These are phyloP conservation scores for Lasiodiplodia sp. DNA, from an alignment of 2,329 filamentous ascomycete species.

Conservation along the genomic window DNA sequence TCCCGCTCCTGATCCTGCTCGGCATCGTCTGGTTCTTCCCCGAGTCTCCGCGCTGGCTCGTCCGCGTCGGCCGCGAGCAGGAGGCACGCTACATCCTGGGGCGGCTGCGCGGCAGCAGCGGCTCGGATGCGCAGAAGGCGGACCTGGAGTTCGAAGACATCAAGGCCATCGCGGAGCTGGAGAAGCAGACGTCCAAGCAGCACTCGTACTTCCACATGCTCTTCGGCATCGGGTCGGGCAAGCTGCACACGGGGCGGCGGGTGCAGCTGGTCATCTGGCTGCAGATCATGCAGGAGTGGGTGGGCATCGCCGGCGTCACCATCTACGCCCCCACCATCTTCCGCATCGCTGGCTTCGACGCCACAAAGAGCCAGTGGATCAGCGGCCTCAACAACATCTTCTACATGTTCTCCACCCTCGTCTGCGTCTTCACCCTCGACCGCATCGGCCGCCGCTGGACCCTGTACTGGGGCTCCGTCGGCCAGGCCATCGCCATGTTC, in stretches of 20 bases:
- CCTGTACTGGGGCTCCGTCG: slow-evolving; percentile 71
- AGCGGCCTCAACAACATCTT: slow-evolving; percentile 58
- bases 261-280: slow-evolving; percentile 76
- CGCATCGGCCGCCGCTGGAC: slow-evolving; percentile 74
- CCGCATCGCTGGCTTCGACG: slow-evolving; percentile 70
- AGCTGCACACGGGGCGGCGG: slow-evolving; percentile 71
- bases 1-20: slow-evolving; percentile 67
- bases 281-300: slow-evolving; percentile 75
- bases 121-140: slow-evolving; percentile 58
- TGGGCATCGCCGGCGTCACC: slow-evolving; percentile 73
- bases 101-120: slow-evolving; percentile 67
- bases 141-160: slow-evolving; percentile 75
- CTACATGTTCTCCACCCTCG: slow-evolving; percentile 69
- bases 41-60: slow-evolving; percentile 72
- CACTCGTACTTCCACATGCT: slow-evolving; percentile 72
- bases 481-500: slow-evolving; percentile 72
- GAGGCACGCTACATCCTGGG: slow-evolving; percentile 72
- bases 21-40: slow-evolving; percentile 70
- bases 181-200: slow-evolving; percentile 57
- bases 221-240: slow-evolving; percentile 69
- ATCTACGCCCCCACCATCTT: slow-evolving; percentile 68
- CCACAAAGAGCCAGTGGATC: slow-evolving; percentile 54
- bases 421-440: slow-evolving; percentile 75
- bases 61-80: slow-evolving; percentile 70
- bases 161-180: slow-evolving; percentile 66